Evolutionary conservation across 108 stramenopile species (phyloP), one percentile per base, ranked within the genome.

Genomic region (Aurantiochytrium sp.): DNA sequence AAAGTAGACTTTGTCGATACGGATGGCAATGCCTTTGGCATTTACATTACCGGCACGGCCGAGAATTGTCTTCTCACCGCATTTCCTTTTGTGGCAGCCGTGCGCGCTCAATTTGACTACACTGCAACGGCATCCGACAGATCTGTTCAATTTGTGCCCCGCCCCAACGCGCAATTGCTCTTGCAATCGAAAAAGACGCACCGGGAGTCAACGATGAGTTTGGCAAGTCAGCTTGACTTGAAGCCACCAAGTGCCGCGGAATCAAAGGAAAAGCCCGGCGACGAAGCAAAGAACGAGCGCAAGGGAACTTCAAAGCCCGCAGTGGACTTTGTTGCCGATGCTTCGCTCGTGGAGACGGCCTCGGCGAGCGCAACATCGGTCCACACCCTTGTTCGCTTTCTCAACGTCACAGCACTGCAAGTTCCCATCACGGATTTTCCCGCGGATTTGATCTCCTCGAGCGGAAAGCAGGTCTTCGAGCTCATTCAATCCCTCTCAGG

Each of bases 41-140:
- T 95, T 25, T 60, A 88, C 19, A 18, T 95, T 59, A 64, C 72
- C 47, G 94, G 94, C 88, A 90, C 90, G 73, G 91, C 92, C 42
- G 94, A 95, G 71, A 92, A 91, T 60, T 92, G 91, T 59, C 29
- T 94, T 43, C 91, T 95, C 25, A 94, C 92, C 35, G 92, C 89
- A 44, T 90, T 87, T 59, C 88, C 92, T 57, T 95, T 93, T 60
- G 55, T 95, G 19, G 72, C 89, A 21, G 91, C 89, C 4, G 90
- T 93, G 29, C 18, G 29, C 25, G 55, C 5, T 10, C 58, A 88
- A 12, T 83, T 18, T 5, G 60, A 60, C n/a, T 60, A 76, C 59
- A 23, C 64, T 42, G 6, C 49, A 12, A 6, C 49, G 43, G 6
- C 45, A 2, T 12, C 76, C 6, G 49, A 83, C n/a, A 47, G 23